A percentile compares a stretch with the other conserved stretches of the same genome.
These are phyloP conservation scores for Suillus luteus DNA, from an alignment of 768 basidiomycete genomes.

Conservation along the genomic window DNA sequence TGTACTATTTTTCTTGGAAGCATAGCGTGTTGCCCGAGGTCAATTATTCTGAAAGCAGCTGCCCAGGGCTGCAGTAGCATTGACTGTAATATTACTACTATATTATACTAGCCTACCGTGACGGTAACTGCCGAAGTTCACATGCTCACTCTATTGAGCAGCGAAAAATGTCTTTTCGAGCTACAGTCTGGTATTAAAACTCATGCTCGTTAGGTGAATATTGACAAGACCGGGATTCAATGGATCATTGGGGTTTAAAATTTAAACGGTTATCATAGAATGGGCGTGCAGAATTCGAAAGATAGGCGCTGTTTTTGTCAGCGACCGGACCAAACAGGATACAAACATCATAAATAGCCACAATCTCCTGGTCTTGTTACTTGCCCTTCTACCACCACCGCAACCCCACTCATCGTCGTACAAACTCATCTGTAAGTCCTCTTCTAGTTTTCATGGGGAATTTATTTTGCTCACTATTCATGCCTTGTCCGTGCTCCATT, in stretches of 20 bases:
- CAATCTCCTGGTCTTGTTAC: slow-evolving; percentile 19
- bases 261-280: slow-evolving; percentile 1
- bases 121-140: too few species aligned
- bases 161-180: neutral
- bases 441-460: neutral
- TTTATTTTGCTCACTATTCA: neutral
- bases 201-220: neutral
- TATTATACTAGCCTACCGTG: too few species aligned
- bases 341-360: slow-evolving; percentile 41
- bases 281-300: neutral
- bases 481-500: neutral
- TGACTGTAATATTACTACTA: neutral
- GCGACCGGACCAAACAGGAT: slow-evolving; percentile 43
- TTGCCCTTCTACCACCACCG: slow-evolving; percentile 33
- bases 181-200: neutral
- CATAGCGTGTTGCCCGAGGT: neutral
- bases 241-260: neutral
- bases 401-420: slow-evolving; percentile 8
- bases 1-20: neutral
- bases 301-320: slow-evolving; percentile 28
- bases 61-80: neutral
- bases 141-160: neutral
- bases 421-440: slow-evolving; percentile 18
- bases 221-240: neutral
- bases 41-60: neutral